Evolutionary conservation across 495 filamentous ascomycete species (phyloP), one percentile per base, ranked within the genome.

Genomic region (Staphylotrichum longicolle): DNA sequence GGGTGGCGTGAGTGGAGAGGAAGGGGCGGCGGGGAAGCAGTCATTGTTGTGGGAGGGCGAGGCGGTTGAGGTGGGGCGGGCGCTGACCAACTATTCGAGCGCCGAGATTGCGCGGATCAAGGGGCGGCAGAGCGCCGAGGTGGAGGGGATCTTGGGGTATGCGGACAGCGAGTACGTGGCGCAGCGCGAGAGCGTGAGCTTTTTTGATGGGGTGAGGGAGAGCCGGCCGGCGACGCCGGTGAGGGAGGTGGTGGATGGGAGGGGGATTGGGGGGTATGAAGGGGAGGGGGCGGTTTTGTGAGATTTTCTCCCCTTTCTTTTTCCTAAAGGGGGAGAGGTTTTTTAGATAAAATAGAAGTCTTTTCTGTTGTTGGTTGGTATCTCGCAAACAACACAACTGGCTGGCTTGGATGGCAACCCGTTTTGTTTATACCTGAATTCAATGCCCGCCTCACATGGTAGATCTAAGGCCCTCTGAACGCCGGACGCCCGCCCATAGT

Each of bases 81-180:
- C 91, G n/a, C 72, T 98, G 45, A 91, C 96, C 32, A 97, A 98
- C 67, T 98, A 98, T 64, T 87, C 89, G n/a, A 84, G 89, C 12
- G 73, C 80, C 3, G 93, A 98, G 74, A 91, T 97, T 61, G 74
- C 75, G 54, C 78, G 89, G 54, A 95, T 98, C 63, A 92, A 90
- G 74, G 94, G 94, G 0, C 80, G 88, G 60, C 84, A 86, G 65
- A 97, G 93, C 68, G 83, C 78, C 1, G 87, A 94, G 69, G 96
- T 98, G 60, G 80, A 85, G 47, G 77, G 81, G 0, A 64, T 93
- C 35, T 70, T 98, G 41, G 94, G 94, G 4, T 98, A 96, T 78
- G 87, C 92, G 35, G 93, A 97, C 68, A 92, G 88, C 61, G 91
- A 97, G 74, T 96, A 98, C 79, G 89, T 98, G 47, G 93, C 93